A percentile compares a stretch with the other conserved stretches of the same genome.
Conservation (phyloP, 441 rosid species). For the Corymbia calophylla region DNA sequence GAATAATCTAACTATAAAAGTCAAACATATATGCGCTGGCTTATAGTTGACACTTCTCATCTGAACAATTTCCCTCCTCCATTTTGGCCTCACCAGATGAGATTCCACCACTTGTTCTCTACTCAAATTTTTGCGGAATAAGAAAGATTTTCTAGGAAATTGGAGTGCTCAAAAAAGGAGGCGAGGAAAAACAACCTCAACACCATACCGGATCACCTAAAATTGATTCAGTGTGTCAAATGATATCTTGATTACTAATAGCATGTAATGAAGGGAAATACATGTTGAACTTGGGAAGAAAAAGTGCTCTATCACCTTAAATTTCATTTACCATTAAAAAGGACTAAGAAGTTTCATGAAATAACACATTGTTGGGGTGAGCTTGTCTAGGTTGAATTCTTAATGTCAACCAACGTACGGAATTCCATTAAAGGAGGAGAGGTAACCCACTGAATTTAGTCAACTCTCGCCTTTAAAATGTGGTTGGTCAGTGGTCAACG, state of each 20-base stretch:
- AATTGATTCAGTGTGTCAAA: not conserved
- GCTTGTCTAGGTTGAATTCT: not conserved
- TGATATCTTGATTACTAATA: not conserved
- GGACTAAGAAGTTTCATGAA: not conserved
- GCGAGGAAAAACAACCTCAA: not conserved
- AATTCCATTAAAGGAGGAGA: not conserved
- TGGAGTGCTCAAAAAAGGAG: not conserved
- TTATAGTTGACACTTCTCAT: not conserved
- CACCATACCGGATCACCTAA: too few relatives aligned
- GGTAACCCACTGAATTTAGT: not conserved
- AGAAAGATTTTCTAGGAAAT: not conserved
- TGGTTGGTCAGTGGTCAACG: not conserved
- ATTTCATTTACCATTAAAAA: not conserved
- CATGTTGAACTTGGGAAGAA: not conserved
- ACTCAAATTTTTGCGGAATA: not conserved
- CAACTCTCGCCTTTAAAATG: not conserved
- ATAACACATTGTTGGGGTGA: not conserved
- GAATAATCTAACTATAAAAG: not conserved
- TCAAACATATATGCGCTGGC: not conserved
- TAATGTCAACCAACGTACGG: not conserved
- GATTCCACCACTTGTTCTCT: not conserved
- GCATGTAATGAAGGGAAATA: not conserved
- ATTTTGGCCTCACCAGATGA: not conserved
- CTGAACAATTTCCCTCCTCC: not conserved
- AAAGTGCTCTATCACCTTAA: not conserved